phyloP scores from a whole-genome alignment of 805 yeast species.

The Candida ficus region DNA sequence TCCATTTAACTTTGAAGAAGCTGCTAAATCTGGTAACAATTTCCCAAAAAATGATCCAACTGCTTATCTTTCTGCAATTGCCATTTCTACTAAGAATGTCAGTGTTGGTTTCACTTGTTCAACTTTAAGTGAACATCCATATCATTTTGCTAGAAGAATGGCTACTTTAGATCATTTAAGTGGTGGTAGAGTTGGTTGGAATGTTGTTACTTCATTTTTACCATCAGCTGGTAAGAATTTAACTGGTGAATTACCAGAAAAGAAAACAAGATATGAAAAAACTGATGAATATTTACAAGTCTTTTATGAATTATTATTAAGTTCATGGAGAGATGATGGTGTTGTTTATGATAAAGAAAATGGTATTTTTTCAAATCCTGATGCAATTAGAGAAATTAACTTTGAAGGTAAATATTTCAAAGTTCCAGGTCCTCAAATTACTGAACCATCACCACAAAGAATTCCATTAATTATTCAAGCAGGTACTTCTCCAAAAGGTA shows the following conservation, averaged over 20 bases:
- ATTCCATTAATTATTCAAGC: slow-evolving; percentile 41
- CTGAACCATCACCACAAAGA: slow-evolving; percentile 39
- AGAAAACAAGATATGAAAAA: slow-evolving; percentile 28
- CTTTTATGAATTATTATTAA: slow-evolving; percentile 33
- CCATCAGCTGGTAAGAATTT: slow-evolving; percentile 36
- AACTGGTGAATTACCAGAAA: slow-evolving; percentile 22
- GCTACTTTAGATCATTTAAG: slow-evolving; percentile 38
- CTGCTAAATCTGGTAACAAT: slow-evolving; percentile 11
- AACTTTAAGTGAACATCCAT: slow-evolving; percentile 38
- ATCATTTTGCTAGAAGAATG: slow-evolving; percentile 33
- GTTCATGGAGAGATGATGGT: slow-evolving; percentile 40
- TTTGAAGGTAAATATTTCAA: slow-evolving; percentile 35
- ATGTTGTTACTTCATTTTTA: slow-evolving; percentile 34
- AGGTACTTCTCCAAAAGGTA: slow-evolving; percentile 36
- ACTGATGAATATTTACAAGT: slow-evolving; percentile 41
- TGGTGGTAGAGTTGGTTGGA: slow-evolving; percentile 38
- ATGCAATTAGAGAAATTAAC: slow-evolving; percentile 36
- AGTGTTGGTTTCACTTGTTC: slow-evolving; percentile 34
- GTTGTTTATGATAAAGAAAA: slow-evolving; percentile 19
- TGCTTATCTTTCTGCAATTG: slow-evolving; percentile 25
- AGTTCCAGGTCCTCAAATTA: slow-evolving; percentile 39
- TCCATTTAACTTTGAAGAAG: slow-evolving; percentile 8
- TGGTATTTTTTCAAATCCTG: slow-evolving; percentile 21
- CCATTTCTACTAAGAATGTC: slow-evolving; percentile 30
- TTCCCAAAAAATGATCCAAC: slow-evolving; percentile 14